These are phyloP conservation scores for Hypoxylon rickii DNA, from an alignment of 495 filamentous ascomycete genomes.

Conservation along the genomic window DNA sequence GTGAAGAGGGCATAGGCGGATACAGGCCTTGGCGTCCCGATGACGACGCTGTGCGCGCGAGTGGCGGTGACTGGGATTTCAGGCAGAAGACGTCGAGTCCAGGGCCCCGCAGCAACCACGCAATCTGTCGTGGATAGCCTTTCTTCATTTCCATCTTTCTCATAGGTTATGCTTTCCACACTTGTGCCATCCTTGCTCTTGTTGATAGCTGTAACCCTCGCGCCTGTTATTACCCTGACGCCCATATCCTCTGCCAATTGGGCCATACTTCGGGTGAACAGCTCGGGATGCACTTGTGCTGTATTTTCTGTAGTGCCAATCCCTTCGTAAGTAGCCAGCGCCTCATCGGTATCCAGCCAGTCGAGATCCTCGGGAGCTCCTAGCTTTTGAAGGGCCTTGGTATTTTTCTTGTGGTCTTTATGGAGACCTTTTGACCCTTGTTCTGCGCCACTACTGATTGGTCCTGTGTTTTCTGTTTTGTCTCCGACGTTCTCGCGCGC, in stretches of 20 bases:
- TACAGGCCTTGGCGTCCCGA: slow-evolving; percentile 62
- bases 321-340: slow-evolving; percentile 64
- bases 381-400: slow-evolving; percentile 18
- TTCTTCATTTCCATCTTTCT: slow-evolving; percentile 64
- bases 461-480: slow-evolving; percentile 5
- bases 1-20: slow-evolving; percentile 83
- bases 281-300: slow-evolving; percentile 85
- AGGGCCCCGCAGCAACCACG: slow-evolving; percentile 79
- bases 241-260: slow-evolving; percentile 74
- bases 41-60: slow-evolving; percentile 82
- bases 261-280: slow-evolving; percentile 81
- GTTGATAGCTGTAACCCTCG: slow-evolving; percentile 36
- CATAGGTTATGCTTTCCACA: slow-evolving; percentile 44
- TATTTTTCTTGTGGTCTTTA: slow-evolving; percentile 35
- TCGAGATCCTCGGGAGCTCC: slow-evolving; percentile 69
- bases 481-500: slow-evolving; percentile 37
- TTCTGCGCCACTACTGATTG: not conserved
- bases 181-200: slow-evolving; percentile 15
- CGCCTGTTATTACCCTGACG: slow-evolving; percentile 66
- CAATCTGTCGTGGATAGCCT: slow-evolving; percentile 42
- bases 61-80: slow-evolving; percentile 74
- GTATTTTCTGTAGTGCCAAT: slow-evolving; percentile 69
- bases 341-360: slow-evolving; percentile 68
- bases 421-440: slow-evolving; percentile 28
- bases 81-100: slow-evolving; percentile 73